Percentiles rank a stretch among this genome's conserved stretches.
These are phyloP conservation scores for Rosa multiflora DNA, from an alignment of 306 rosid species.

Conservation along the genomic window DNA sequence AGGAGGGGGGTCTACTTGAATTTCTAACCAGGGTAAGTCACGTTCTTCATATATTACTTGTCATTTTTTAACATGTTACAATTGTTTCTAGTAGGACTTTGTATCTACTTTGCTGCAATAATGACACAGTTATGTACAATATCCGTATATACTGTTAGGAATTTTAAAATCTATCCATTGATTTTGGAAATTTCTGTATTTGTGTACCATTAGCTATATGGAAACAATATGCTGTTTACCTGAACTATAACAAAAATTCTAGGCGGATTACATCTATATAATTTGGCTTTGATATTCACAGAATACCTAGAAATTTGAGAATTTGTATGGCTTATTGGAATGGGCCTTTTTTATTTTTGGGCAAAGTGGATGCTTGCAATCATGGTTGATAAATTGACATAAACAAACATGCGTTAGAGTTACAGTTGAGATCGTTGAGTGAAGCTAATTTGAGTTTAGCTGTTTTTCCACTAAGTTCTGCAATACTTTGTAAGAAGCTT, in stretches of 20 bases:
- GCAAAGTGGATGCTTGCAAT: neutral
- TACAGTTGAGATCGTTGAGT: neutral
- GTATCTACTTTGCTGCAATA: neutral
- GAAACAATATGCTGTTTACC: neutral
- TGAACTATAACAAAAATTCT: neutral
- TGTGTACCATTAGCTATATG: neutral
- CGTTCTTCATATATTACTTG: slow-evolving; percentile 10
- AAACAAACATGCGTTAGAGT: neutral
- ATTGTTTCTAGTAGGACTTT: neutral
- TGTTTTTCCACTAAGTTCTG: neutral
- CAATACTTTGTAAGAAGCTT: neutral
- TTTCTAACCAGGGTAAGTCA: slow-evolving; percentile 66
- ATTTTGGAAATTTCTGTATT: neutral
- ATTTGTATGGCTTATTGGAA: neutral
- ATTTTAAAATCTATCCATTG: neutral
- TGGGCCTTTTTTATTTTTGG: neutral
- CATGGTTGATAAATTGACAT: neutral
- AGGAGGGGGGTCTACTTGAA: slow-evolving; percentile 71
- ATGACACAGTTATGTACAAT: neutral
- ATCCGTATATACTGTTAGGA: neutral
- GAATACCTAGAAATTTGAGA: neutral
- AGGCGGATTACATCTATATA: neutral
- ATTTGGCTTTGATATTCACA: neutral
- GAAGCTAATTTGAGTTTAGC: neutral
- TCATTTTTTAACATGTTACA: neutral